Evolutionary conservation across 805 yeast genomes (phyloP).

Genomic region (Pichia scutulata): DNA sequence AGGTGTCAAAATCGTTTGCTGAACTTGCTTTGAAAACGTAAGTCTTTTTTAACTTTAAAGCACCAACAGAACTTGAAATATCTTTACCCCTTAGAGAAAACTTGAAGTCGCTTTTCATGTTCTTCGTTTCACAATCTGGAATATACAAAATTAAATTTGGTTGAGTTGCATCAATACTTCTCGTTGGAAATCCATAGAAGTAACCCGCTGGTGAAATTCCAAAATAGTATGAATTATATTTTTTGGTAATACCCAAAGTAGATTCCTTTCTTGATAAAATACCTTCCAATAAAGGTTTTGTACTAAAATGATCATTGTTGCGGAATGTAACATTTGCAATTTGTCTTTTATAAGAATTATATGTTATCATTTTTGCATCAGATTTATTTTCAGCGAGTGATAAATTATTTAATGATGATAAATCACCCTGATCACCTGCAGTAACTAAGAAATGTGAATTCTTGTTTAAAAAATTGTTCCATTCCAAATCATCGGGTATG

Average conservation of each 20-base stretch:
- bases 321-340: conserved; percentile 30
- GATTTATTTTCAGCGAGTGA: conserved; percentile 9
- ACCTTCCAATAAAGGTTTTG: conserved; percentile 42
- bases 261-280: conserved; percentile 38
- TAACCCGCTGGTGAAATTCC: conserved; percentile 40
- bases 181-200: conserved; percentile 39
- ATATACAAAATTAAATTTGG: conserved; percentile 40
- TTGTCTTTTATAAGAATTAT: conserved; percentile 28
- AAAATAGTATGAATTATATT: conserved; percentile 37
- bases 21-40: conserved; percentile 37
- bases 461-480: conserved; percentile 33
- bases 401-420: conserved; percentile 12
- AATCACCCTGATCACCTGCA: neutral
- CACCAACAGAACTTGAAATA: conserved; percentile 24
- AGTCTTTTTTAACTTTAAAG: conserved; percentile 27
- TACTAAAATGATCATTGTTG: conserved; percentile 33
- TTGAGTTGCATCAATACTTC: conserved; percentile 34
- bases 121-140: conserved; percentile 36
- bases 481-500: conserved; percentile 36
- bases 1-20: conserved; percentile 35
- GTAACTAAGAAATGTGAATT: conserved; percentile 30
- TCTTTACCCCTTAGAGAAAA: conserved; percentile 32
- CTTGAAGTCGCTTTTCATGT: conserved; percentile 26
- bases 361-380: conserved; percentile 7
- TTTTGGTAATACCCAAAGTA: conserved; percentile 28